Evolutionary conservation across 129 eudicot species (phyloP).

Genomic region (Tanacetum coccineum): DNA sequence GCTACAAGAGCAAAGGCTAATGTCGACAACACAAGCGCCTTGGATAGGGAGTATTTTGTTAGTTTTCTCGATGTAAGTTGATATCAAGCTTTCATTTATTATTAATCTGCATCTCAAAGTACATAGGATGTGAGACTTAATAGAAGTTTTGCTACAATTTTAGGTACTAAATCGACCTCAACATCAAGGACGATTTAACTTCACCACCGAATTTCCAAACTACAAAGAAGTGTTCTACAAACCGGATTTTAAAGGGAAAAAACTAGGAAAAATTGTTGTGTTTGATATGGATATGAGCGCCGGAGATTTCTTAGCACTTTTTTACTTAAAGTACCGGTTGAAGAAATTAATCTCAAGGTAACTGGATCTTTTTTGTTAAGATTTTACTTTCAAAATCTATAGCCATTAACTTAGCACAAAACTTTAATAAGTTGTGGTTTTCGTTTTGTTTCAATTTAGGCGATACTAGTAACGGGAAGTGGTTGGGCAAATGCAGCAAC

Average conservation of each 20-base stretch:
- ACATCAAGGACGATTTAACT: slow-evolving; percentile 63
- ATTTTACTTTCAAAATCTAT: not conserved
- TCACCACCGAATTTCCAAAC: slow-evolving; percentile 59
- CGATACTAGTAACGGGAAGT: slow-evolving; percentile 61
- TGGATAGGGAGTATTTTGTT: slow-evolving; percentile 51
- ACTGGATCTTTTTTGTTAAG: not conserved
- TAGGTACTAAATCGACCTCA: slow-evolving; percentile 63
- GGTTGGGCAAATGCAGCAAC: slow-evolving; percentile 98
- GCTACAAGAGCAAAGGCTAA: slow-evolving; percentile 77
- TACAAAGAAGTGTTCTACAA: slow-evolving; percentile 50
- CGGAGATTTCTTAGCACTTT: slow-evolving; percentile 84
- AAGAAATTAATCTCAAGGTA: slow-evolving; percentile 73
- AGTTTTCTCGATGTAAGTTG: slow-evolving; percentile 67
- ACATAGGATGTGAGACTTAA: not conserved
- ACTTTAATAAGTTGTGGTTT: not conserved
- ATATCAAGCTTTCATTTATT: not conserved
- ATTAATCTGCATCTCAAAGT: not conserved
- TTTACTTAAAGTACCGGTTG: slow-evolving; percentile 76
- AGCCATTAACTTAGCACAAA: not conserved
- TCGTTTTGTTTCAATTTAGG: slow-evolving; percentile 35
- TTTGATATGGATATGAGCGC: slow-evolving; percentile 98
- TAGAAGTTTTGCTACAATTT: slow-evolving; percentile 4
- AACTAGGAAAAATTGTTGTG: slow-evolving; percentile 58
- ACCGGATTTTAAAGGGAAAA: slow-evolving; percentile 47
- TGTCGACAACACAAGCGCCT: slow-evolving; percentile 36